Percentiles rank a stretch among this genome's conserved stretches.
Conservation (phyloP, 352 stramenopile genomes). For the Nothophytophthora sp. region DNA sequence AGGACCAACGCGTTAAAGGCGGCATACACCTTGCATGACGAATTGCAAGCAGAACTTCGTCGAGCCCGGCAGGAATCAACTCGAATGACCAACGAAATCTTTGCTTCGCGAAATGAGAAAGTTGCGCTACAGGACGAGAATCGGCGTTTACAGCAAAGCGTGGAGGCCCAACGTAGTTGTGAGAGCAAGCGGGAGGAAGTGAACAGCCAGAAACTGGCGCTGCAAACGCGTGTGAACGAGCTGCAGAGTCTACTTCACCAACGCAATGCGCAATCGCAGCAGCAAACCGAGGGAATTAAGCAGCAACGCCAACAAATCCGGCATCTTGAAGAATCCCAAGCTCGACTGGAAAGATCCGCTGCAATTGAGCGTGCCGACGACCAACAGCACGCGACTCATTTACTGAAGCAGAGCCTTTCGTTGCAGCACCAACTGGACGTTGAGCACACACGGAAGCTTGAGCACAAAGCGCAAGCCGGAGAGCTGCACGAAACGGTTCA, state of each 20-base stretch:
- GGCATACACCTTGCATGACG: not conserved
- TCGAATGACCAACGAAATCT: not conserved
- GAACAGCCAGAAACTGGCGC: conserved; percentile 2
- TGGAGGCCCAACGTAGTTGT: conserved; percentile 1
- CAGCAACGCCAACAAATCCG: conserved; percentile 33
- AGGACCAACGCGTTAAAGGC: conserved; percentile 1
- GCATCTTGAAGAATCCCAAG: conserved; percentile 13
- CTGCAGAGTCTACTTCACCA: conserved; percentile 9
- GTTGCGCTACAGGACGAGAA: conserved; percentile 1
- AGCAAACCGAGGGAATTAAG: conserved; percentile 21
- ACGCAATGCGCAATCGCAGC: conserved; percentile 8
- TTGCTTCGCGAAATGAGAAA: conserved; percentile 8
- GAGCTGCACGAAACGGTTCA: conserved; percentile 14
- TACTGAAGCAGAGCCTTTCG: conserved; percentile 30
- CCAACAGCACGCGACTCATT: conserved; percentile 24
- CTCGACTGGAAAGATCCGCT: not conserved
- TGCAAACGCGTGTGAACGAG: conserved; percentile 3
- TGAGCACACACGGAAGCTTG: not conserved
- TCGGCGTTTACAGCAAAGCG: conserved; percentile 10
- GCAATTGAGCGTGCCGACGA: conserved; percentile 20
- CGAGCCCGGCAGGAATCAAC: not conserved
- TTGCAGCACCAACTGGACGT: conserved; percentile 25
- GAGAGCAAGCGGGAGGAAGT: conserved; percentile 7
- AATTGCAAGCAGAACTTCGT: conserved; percentile 15
- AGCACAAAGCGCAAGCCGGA: not conserved